Evolutionary conservation across 2,329 filamentous ascomycete species (phyloP), one percentile per base, ranked within the genome.

Genomic region (Eutypella sp.): DNA sequence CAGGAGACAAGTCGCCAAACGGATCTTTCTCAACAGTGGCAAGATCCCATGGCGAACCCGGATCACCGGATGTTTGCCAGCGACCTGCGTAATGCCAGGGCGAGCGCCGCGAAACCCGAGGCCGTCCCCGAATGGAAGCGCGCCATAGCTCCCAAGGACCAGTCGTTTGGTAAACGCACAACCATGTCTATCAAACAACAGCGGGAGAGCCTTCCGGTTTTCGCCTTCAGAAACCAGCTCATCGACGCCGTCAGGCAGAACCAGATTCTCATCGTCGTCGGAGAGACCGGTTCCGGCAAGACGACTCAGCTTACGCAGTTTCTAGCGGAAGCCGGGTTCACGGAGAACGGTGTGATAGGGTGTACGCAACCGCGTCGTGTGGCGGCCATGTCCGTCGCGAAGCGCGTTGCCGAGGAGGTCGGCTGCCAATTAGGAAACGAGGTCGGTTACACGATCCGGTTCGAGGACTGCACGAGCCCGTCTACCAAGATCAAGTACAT

Each of bases 401-500:
- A 96, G 67, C 91, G 93, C 79, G 93, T 99, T 3, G 83, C 91
- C 1, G 90, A 97, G 62, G 93, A 99, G 70, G 89, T 97, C 48
- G 92, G 93, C 15, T 96, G 92, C 57, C 79, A 85, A 52, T 77
- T 97, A 11, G 93, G 93, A 27, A 83, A 91, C 46, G 91, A 96
- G 64, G 92, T 99, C 51, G 93, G 93, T 45, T 99, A 99, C 65
- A 96, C 88, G 7, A 96, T 99, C 62, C 89, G 93, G 64, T 99
- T 99, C 63, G 93, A 99, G 62, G 93, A 99, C 68, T 87, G 85
- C 63, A 96, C 92, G 0, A 88, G 85, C 53, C 82, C 89, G 2
- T 78, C 84, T 16, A 99, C 93, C 1, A 89, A 85, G 61, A 96
- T 99, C 73, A 99, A 99, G 72, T 99, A 99, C 71, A 96, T 99